Percentiles rank a stretch among this genome's conserved stretches.
Conservation (phyloP, 257 asterid species). For the Solanum etuberosum region DNA sequence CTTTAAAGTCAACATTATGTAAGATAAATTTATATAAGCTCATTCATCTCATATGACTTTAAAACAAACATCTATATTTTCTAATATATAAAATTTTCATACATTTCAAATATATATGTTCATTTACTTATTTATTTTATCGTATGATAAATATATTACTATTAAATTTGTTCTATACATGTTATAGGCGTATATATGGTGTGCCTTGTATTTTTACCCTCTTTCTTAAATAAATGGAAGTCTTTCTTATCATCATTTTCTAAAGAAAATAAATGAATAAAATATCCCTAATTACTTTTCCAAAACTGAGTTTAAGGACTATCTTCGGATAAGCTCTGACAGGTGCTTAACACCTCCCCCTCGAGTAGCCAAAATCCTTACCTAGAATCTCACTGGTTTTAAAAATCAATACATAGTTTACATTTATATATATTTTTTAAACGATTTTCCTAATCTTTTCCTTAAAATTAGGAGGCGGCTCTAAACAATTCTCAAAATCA, state of each 20-base stretch:
- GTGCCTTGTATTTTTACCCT: neutral
- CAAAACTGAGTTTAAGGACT: neutral
- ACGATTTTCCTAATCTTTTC: neutral
- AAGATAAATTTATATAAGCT: no score
- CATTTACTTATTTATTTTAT: neutral
- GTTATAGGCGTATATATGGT: neutral
- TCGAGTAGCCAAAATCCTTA: neutral
- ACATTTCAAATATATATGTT: neutral
- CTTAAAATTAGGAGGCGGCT: neutral
- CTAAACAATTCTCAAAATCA: neutral
- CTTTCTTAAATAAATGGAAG: neutral
- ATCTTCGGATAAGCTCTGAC: neutral
- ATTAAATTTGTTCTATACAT: neutral
- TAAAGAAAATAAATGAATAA: neutral
- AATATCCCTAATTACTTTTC: neutral
- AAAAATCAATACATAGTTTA: no score
- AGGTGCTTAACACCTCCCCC: neutral
- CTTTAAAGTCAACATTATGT: no score
- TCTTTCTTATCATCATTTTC: neutral
- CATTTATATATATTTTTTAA: neutral
- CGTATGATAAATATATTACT: neutral
- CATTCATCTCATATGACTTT: no score
- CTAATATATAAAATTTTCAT: no score
- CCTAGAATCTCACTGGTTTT: neutral
- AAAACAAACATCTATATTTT: no score